Conservation (phyloP, 306 rosid genomes). For the Vigna angularis region DNA sequence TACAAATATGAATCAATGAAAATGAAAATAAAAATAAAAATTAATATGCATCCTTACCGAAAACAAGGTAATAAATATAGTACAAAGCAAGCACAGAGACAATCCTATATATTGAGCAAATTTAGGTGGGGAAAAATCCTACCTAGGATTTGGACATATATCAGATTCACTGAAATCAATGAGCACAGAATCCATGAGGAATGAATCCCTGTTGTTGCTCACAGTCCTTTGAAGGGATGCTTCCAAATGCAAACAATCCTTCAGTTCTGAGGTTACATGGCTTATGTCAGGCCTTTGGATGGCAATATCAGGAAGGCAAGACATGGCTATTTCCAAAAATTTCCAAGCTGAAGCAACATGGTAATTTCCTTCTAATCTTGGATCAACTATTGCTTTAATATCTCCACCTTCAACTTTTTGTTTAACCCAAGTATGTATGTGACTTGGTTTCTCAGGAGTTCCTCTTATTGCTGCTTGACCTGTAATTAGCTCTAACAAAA, state of each 20-base stretch:
- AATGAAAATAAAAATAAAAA: background rate
- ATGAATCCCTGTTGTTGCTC: background rate
- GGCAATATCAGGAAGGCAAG: background rate
- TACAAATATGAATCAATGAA: too few relatives aligned
- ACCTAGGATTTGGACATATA: conserved; percentile 11
- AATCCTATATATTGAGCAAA: background rate
- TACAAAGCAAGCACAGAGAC: too few relatives aligned
- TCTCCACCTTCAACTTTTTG: background rate
- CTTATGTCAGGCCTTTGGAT: conserved; percentile 24
- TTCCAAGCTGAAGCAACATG: conserved; percentile 9
- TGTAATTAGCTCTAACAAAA: background rate
- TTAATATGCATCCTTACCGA: background rate
- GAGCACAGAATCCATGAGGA: background rate
- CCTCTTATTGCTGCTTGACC: conserved; percentile 6
- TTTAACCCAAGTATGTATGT: conserved; percentile 4
- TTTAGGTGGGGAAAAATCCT: background rate
- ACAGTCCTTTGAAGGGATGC: background rate
- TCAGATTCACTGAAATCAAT: background rate
- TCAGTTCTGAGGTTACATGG: background rate
- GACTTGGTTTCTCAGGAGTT: background rate
- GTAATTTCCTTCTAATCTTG: background rate
- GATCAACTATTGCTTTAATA: conserved; percentile 1
- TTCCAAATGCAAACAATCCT: background rate
- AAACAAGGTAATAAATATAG: background rate
- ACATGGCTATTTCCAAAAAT: conserved; percentile 2